Evolutionary conservation across 257 asterid species (phyloP).

Genomic region (Asclepias syriaca): DNA sequence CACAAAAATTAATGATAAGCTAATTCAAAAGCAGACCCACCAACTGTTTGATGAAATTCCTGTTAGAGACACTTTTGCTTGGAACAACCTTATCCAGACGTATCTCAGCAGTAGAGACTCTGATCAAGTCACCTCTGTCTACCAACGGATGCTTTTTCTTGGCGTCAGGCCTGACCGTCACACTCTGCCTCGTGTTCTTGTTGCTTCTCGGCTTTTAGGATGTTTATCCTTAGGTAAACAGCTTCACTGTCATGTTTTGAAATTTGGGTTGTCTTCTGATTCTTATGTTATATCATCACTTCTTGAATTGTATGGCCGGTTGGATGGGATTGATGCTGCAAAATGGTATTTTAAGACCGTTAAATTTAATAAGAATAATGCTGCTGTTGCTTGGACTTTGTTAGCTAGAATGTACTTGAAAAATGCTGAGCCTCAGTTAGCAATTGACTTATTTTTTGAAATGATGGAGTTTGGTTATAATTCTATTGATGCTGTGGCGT

Average conservation of each 20-base stretch:
- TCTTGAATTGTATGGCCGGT: slow-evolving; percentile 24
- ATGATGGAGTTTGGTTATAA: slow-evolving; percentile 10
- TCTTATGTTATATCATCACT: slow-evolving; percentile 20
- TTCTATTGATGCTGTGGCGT: slow-evolving; percentile 15
- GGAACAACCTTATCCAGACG: slow-evolving; percentile 30
- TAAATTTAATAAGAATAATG: not conserved
- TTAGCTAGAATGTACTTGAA: slow-evolving; percentile 25
- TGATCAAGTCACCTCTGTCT: slow-evolving; percentile 10
- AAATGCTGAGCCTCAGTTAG: slow-evolving; percentile 20
- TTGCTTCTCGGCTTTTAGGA: slow-evolving; percentile 18
- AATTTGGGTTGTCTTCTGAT: slow-evolving; percentile 22
- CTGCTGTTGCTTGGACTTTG: slow-evolving; percentile 30
- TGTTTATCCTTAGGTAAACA: slow-evolving; percentile 24
- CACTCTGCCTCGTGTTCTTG: slow-evolving; percentile 30
- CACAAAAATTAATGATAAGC: not conserved
- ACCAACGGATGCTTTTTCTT: slow-evolving; percentile 20
- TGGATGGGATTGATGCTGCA: slow-evolving; percentile 25
- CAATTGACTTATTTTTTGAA: slow-evolving; percentile 26
- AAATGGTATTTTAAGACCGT: slow-evolving; percentile 13
- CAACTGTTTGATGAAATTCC: slow-evolving; percentile 21
- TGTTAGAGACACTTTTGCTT: slow-evolving; percentile 16
- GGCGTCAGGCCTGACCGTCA: slow-evolving; percentile 26
- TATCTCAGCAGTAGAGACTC: slow-evolving; percentile 16
- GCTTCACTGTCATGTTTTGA: slow-evolving; percentile 26
- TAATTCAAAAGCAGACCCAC: slow-evolving; percentile 9